Conservation (phyloP, 2,329 filamentous ascomycete species). For the Tolypocladium endophyticum region DNA sequence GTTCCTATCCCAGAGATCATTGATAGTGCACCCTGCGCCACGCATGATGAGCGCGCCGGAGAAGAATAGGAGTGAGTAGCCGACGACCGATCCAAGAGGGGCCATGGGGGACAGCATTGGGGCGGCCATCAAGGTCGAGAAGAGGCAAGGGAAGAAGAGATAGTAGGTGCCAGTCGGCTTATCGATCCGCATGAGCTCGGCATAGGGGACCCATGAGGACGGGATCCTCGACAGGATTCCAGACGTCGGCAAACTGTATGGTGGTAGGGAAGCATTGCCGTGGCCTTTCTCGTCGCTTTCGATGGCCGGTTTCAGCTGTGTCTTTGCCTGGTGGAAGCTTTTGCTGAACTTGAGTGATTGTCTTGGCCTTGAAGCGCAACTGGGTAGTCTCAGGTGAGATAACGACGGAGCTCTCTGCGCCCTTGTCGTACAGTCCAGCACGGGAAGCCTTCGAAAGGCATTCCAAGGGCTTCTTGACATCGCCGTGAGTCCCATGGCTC, state of each 20-base stretch:
- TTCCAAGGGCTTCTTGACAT: not conserved
- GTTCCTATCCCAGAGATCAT: slow-evolving; percentile 83
- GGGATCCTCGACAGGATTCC: slow-evolving; percentile 64
- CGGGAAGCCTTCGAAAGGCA: not conserved
- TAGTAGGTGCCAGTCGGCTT: slow-evolving; percentile 78
- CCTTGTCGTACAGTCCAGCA: not conserved
- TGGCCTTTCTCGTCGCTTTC: not conserved
- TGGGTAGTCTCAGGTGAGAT: not conserved
- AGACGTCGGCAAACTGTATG: slow-evolving; percentile 60
- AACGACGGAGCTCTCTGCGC: not conserved
- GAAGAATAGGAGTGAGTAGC: slow-evolving; percentile 61
- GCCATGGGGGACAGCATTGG: slow-evolving; percentile 54
- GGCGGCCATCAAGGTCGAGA: slow-evolving; percentile 72
- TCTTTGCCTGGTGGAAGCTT: slow-evolving; percentile 13
- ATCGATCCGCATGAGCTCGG: slow-evolving; percentile 69
- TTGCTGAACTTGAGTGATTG: slow-evolving; percentile 6
- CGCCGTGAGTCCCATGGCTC: not conserved
- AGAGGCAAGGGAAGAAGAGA: slow-evolving; percentile 76
- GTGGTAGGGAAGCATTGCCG: slow-evolving; percentile 3
- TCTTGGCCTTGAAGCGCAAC: not conserved
- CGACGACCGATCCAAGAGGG: slow-evolving; percentile 48
- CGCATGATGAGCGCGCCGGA: slow-evolving; percentile 75
- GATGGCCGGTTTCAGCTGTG: slow-evolving; percentile 6
- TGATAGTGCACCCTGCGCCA: slow-evolving; percentile 79
- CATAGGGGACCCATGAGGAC: slow-evolving; percentile 63